phyloP scores from a whole-genome alignment of 768 basidiomycete genomes.

The Xerocomellus chrysenteron region DNA sequence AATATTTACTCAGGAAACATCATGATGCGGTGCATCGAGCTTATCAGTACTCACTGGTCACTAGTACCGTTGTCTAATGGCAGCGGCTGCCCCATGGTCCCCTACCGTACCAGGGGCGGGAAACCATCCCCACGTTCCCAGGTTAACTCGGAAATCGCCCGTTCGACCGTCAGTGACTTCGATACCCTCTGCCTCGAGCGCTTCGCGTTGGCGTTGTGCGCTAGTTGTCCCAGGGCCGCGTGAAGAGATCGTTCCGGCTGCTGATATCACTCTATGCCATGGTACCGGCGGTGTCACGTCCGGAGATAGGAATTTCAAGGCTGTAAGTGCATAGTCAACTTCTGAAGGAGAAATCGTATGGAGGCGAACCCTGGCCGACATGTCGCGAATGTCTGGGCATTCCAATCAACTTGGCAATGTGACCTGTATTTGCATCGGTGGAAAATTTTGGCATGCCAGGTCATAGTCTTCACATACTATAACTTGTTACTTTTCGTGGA shows the following conservation, averaged over 20 bases:
- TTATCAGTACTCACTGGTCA: background rate
- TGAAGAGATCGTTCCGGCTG: conserved; percentile 74
- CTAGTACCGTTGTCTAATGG: background rate
- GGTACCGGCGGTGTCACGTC: conserved; percentile 65
- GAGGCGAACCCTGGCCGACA: conserved; percentile 70
- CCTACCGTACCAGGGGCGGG: conserved; percentile 36
- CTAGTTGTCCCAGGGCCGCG: conserved; percentile 82
- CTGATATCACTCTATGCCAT: conserved; percentile 76
- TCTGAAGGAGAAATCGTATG: background rate
- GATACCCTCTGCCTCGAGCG: conserved; percentile 79
- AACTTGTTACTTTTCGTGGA: conserved; percentile 65
- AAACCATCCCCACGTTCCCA: conserved; percentile 67
- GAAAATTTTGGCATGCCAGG: background rate
- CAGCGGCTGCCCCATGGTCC: background rate
- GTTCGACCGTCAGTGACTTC: conserved; percentile 59
- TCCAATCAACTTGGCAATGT: conserved; percentile 76
- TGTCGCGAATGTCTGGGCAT: conserved; percentile 79
- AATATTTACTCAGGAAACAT: background rate
- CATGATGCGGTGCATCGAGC: background rate
- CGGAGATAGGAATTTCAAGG: conserved; percentile 72
- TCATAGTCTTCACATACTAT: conserved; percentile 45
- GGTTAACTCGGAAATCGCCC: conserved; percentile 59
- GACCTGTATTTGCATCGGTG: conserved; percentile 44
- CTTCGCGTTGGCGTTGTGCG: conserved; percentile 72
- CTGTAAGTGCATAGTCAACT: conserved; percentile 36